Base-by-base conservation (phyloP, 495 filamentous ascomycete genomes). In the Aspergillus sclerotioniger region DNA sequence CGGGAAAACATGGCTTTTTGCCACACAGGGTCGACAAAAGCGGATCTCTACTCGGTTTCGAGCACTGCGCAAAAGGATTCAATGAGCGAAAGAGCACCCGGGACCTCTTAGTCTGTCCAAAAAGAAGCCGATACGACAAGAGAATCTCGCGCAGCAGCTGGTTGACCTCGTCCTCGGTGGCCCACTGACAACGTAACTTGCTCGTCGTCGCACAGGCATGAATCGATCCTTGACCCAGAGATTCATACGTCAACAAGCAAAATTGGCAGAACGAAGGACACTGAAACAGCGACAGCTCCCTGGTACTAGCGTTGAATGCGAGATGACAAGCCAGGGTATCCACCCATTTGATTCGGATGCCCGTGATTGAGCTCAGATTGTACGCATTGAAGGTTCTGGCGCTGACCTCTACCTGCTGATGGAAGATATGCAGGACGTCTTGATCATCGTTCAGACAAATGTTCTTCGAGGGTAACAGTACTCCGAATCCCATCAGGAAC, bases 121-220 rank as follows among this genome's bases (percentile, higher is more conserved):
- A 51, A 2, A 57, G 46, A 7, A 57, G 20, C 33, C 54, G 28
- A 39, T 57, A 57, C 1, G 54, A 57, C 19, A 49, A 16, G 8
- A 57, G 15, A 16, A 57, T 19, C 25, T 57, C 54, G 6, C 16
- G 17, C 28, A 57, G 32, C 1, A 57, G 35, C 12, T 57, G 54
- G 28, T 49, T 48, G 20, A 57, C 49, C n/a, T 57, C 54, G 9
- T 57, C 44, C 45, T 57, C 54, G 13, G 54, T 57, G 1, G 54
- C 54, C 54, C 54, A 57, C 54, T 57, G 54, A 41, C 54, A 50
- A 19, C 54, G 54, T 15, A 57, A 19, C 9, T 4, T 33, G 17
- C 54, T 57, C 16, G 54, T 57, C 13, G 54, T 57, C n/a, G 54
- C 54, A 19, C 54, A 57, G 3, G 44, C 16, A n/a, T 57, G 46